These are phyloP conservation scores for Fusarium sp. DNA, from an alignment of 2,329 filamentous ascomycete genomes.

Conservation along the genomic window DNA sequence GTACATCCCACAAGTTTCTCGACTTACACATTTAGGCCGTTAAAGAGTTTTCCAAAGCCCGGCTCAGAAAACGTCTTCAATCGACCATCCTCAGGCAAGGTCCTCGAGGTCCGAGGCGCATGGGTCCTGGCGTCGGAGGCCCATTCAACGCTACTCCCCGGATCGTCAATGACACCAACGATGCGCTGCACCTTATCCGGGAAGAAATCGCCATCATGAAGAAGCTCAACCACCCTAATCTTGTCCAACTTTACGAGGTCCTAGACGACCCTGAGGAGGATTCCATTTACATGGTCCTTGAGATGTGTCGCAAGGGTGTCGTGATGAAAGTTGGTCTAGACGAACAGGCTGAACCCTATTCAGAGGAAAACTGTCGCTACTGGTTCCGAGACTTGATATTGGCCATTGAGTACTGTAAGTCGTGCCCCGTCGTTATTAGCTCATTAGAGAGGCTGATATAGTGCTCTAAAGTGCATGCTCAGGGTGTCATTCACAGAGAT, in stretches of 20 bases:
- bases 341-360: slow-evolving; percentile 83
- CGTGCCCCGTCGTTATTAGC: background rate
- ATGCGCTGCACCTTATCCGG: slow-evolving; percentile 86
- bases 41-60: slow-evolving; percentile 96
- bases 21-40: slow-evolving; percentile 72
- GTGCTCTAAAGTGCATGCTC: slow-evolving; percentile 76
- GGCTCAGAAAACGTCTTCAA: slow-evolving; percentile 88
- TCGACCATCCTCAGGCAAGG: slow-evolving; percentile 79
- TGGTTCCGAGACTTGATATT: slow-evolving; percentile 97
- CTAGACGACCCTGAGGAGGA: slow-evolving; percentile 96
- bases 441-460: background rate
- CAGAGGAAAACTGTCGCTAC: slow-evolving; percentile 81
- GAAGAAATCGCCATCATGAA: slow-evolving; percentile 99
- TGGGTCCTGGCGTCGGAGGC: slow-evolving; percentile 43
- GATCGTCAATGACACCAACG: slow-evolving; percentile 68
- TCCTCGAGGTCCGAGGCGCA: slow-evolving; percentile 51
- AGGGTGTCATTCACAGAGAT: slow-evolving; percentile 94
- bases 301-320: slow-evolving; percentile 98
- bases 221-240: slow-evolving; percentile 92
- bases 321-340: slow-evolving; percentile 96
- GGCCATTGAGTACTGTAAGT: slow-evolving; percentile 90
- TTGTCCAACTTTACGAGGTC: slow-evolving; percentile 94
- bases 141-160: slow-evolving; percentile 45
- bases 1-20: background rate
- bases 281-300: slow-evolving; percentile 97